A percentile compares a stretch with the other conserved stretches of the same genome.
These are phyloP conservation scores for Teunomyces pallodes DNA, from an alignment of 805 yeast species.

Conservation along the genomic window DNA sequence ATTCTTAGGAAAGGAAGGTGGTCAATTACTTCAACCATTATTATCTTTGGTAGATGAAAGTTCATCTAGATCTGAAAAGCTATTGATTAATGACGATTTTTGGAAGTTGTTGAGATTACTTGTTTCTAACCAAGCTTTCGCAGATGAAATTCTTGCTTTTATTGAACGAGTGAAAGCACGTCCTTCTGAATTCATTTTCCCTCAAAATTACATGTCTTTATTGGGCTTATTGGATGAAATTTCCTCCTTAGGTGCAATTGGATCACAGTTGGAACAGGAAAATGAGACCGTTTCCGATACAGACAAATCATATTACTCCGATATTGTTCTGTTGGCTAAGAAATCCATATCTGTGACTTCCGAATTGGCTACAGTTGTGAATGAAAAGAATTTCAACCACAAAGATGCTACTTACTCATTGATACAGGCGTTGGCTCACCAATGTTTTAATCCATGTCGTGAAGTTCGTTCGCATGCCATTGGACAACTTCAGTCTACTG, in stretches of 20 bases:
- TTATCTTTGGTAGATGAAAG: constrained; percentile 47
- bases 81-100: constrained; percentile 40
- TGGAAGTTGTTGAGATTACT: constrained; percentile 55
- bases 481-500: constrained; percentile 51
- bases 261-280: constrained; percentile 70
- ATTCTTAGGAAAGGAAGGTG: constrained; percentile 43
- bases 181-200: constrained; percentile 36
- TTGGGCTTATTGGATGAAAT: constrained; percentile 75
- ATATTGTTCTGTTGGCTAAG: constrained; percentile 53
- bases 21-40: constrained; percentile 45
- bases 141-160: constrained; percentile 46
- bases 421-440: constrained; percentile 81
- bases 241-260: constrained; percentile 77
- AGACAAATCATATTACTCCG: constrained; percentile 3
- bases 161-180: constrained; percentile 39
- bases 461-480: constrained; percentile 70
- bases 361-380: constrained; percentile 41
- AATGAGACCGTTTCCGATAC: constrained; percentile 7
- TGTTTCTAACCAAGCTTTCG: constrained; percentile 44
- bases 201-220: constrained; percentile 58
- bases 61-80: constrained; percentile 39
- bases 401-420: constrained; percentile 53
- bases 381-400: constrained; percentile 30
- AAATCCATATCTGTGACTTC: constrained; percentile 62
- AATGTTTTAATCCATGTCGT: constrained; percentile 84